phyloP scores from a whole-genome alignment of 768 basidiomycete genomes.

The Lactarius indigo region DNA sequence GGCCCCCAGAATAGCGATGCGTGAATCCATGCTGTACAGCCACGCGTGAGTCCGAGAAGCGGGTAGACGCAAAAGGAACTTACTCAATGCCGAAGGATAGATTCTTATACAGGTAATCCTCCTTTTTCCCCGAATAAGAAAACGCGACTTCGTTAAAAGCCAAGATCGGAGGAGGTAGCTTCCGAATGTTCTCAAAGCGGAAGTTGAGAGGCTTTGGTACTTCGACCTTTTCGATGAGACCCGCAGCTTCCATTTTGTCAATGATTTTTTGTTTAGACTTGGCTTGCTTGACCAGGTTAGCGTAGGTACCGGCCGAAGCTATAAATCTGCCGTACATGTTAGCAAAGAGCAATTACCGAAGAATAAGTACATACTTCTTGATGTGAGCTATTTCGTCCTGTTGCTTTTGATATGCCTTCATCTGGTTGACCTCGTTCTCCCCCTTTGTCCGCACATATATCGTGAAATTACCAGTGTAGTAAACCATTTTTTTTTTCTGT shows the following conservation, averaged over 20 bases:
- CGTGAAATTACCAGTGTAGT: conserved; percentile 95
- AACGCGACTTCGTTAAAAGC: conserved; percentile 95
- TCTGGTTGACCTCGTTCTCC: conserved; percentile 99
- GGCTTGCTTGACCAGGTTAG: conserved; percentile 97
- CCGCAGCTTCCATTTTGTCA: conserved; percentile 99
- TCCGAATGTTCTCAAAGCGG: conserved; percentile 94
- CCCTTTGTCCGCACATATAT: conserved; percentile 94
- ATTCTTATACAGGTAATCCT: conserved; percentile 83
- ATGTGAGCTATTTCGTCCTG: conserved; percentile 98
- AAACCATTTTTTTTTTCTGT: conserved; percentile 84
- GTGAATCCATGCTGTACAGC: conserved; percentile 76
- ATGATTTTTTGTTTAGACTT: conserved; percentile 99
- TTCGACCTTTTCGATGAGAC: conserved; percentile 91
- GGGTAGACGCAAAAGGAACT: conserved; percentile 30
- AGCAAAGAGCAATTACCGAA: neutral
- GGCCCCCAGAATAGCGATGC: conserved; percentile 92
- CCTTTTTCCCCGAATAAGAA: conserved; percentile 86
- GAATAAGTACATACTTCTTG: conserved; percentile 68
- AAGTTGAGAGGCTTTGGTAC: conserved; percentile 70
- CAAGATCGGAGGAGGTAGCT: conserved; percentile 94
- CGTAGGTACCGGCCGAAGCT: conserved; percentile 98
- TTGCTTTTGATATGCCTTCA: conserved; percentile 99
- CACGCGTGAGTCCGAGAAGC: conserved; percentile 12
- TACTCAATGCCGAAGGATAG: conserved; percentile 98
- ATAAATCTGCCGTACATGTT: conserved; percentile 64